phyloP scores from a whole-genome alignment of 2,329 filamentous ascomycete genomes.

The Botryotinia convoluta region DNA sequence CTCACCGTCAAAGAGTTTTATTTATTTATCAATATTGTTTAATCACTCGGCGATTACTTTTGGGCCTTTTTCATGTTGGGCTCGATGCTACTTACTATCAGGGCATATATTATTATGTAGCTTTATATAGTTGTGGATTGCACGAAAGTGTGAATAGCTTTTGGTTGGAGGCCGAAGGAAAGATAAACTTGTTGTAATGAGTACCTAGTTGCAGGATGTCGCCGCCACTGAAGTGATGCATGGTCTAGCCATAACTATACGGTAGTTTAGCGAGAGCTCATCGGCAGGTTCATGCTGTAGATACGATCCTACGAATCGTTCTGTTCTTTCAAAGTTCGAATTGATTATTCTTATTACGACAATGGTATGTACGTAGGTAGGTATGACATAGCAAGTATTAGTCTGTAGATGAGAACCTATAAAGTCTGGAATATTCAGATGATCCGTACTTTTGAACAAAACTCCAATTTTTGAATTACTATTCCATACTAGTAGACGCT shows the following conservation, averaged over 20 bases:
- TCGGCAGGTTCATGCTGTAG: not conserved
- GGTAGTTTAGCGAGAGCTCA: constrained; percentile 11
- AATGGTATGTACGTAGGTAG: not conserved
- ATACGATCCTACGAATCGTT: not conserved
- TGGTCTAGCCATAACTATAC: not conserved
- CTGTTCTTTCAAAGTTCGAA: not conserved
- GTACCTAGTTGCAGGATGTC: constrained; percentile 13
- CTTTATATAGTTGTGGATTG: constrained; percentile 3
- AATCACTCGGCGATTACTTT: not conserved
- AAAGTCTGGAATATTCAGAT: not conserved
- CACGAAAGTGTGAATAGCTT: not conserved
- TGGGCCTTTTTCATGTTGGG: constrained; percentile 1
- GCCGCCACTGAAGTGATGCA: constrained; percentile 13
- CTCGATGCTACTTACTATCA: not conserved
- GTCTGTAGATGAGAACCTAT: not conserved
- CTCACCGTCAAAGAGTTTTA: not conserved
- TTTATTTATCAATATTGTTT: not conserved
- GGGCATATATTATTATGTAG: not conserved
- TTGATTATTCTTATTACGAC: not conserved
- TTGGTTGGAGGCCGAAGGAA: not conserved
- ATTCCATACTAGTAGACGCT: not conserved
- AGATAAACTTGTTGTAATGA: not conserved
- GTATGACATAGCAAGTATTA: not conserved
- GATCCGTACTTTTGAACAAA: not conserved
- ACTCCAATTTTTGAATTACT: not conserved